These are phyloP conservation scores for Clohesyomyces aquaticus DNA, from an alignment of 495 filamentous ascomycete genomes.

Conservation along the genomic window DNA sequence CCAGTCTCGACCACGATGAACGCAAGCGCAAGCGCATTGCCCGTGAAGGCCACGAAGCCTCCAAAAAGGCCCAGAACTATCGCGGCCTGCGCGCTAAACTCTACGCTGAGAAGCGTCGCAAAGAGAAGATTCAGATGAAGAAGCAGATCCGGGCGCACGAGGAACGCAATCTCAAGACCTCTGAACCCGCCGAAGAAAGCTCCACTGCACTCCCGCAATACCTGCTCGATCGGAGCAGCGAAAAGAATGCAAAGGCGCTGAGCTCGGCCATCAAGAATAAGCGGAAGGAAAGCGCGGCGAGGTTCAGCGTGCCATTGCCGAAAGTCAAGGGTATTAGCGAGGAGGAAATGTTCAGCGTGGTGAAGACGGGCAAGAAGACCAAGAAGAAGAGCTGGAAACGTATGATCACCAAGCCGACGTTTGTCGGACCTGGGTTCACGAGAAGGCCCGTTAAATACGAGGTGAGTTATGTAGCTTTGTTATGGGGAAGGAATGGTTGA, in stretches of 20 bases:
- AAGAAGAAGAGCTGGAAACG: constrained; percentile 88
- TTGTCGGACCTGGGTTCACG: constrained; percentile 90
- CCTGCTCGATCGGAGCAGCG: constrained; percentile 84
- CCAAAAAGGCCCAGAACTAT: constrained; percentile 87
- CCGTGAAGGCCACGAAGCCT: constrained; percentile 82
- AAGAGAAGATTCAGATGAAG: constrained; percentile 99
- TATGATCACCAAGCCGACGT: constrained; percentile 91
- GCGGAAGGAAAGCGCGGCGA: constrained; percentile 89
- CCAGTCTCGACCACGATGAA: constrained; percentile 67
- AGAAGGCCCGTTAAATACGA: constrained; percentile 93
- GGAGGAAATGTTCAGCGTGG: constrained; percentile 98
- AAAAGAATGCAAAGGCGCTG: constrained; percentile 87
- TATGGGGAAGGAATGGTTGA: too few relatives aligned
- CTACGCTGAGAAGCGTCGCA: constrained; percentile 88
- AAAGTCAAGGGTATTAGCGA: constrained; percentile 82
- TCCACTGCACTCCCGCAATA: constrained; percentile 79
- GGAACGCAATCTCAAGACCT: constrained; percentile 92
- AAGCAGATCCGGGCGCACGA: constrained; percentile 94
- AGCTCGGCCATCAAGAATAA: constrained; percentile 85
- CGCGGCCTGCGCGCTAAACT: constrained; percentile 91
- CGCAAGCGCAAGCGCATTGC: constrained; percentile 83
- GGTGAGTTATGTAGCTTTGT: too few relatives aligned
- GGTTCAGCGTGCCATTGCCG: constrained; percentile 90
- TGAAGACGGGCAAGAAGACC: constrained; percentile 90
- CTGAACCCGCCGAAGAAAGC: constrained; percentile 72